Percentiles rank a stretch among this genome's conserved stretches.
Conservation (phyloP, 2,329 filamentous ascomycete genomes). For the Ceratocystis variospora region DNA sequence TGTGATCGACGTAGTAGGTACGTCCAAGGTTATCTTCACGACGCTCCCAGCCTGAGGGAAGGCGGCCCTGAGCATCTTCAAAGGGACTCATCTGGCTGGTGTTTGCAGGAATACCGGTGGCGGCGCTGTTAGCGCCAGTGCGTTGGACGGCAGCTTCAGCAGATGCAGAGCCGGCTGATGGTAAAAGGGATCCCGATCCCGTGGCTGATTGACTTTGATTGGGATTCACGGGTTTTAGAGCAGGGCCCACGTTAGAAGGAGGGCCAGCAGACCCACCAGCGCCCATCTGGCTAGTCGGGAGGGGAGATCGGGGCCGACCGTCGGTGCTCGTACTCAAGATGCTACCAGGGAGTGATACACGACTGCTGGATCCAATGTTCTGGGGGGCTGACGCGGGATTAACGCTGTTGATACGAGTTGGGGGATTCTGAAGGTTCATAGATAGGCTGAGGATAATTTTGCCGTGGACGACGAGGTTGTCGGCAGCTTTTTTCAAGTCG, state of each 20-base stretch:
- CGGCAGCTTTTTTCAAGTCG: slow-evolving; percentile 93
- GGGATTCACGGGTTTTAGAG: slow-evolving; percentile 37
- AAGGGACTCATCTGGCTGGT: slow-evolving; percentile 61
- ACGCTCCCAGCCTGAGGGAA: slow-evolving; percentile 90
- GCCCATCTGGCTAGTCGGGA: not conserved
- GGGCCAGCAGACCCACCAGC: slow-evolving; percentile 31
- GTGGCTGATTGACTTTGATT: slow-evolving; percentile 30
- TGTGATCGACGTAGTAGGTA: slow-evolving; percentile 97
- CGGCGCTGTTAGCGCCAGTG: not conserved
- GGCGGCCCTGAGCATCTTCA: slow-evolving; percentile 83
- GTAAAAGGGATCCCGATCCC: slow-evolving; percentile 14
- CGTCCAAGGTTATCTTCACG: slow-evolving; percentile 87
- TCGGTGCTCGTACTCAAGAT: slow-evolving; percentile 23
- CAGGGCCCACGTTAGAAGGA: slow-evolving; percentile 27
- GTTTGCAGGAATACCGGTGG: slow-evolving; percentile 18
- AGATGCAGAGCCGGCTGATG: slow-evolving; percentile 17
- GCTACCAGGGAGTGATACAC: slow-evolving; percentile 33
- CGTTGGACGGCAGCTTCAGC: slow-evolving; percentile 22
- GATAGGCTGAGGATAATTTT: slow-evolving; percentile 95
- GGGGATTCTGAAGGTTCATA: slow-evolving; percentile 66
- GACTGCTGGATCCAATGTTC: slow-evolving; percentile 25
- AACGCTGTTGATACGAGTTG: slow-evolving; percentile 33
- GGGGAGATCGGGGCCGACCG: slow-evolving; percentile 35
- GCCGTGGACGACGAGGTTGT: slow-evolving; percentile 93
- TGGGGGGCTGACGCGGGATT: slow-evolving; percentile 19